Evolutionary conservation across 2,329 filamentous ascomycete species (phyloP).

Genomic region (Xylariaceae sp.): DNA sequence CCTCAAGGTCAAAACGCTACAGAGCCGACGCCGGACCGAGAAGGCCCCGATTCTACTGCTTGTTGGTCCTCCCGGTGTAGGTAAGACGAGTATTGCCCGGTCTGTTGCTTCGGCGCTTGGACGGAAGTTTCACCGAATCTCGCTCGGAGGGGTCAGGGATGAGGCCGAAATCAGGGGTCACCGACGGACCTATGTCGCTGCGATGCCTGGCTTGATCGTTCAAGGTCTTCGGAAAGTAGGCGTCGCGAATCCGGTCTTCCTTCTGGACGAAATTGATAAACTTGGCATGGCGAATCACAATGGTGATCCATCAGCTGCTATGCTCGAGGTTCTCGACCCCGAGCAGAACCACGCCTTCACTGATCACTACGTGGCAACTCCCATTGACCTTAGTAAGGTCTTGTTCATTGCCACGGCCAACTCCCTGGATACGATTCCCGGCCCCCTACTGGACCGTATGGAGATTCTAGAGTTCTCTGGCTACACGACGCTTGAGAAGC

Average conservation of each 20-base stretch:
- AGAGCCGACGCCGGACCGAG: slow-evolving; percentile 80
- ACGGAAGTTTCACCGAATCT: slow-evolving; percentile 94
- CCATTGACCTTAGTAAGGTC: slow-evolving; percentile 92
- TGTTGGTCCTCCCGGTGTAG: slow-evolving; percentile 87
- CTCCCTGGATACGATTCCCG: slow-evolving; percentile 85
- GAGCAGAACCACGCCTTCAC: slow-evolving; percentile 95
- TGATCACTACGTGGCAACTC: slow-evolving; percentile 94
- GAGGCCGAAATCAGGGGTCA: slow-evolving; percentile 97
- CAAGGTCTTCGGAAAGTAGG: slow-evolving; percentile 93
- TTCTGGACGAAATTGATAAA: slow-evolving; percentile 98
- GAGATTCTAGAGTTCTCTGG: slow-evolving; percentile 90
- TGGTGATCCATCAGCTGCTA: slow-evolving; percentile 91
- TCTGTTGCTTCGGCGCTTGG: slow-evolving; percentile 89
- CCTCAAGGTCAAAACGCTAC: slow-evolving; percentile 68
- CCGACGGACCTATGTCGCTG: slow-evolving; percentile 90
- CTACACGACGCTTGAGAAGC: slow-evolving; percentile 95
- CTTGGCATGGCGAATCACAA: slow-evolving; percentile 86
- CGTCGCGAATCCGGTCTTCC: slow-evolving; percentile 88
- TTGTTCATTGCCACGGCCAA: slow-evolving; percentile 98
- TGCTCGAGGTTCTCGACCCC: slow-evolving; percentile 95
- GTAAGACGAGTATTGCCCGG: slow-evolving; percentile 91
- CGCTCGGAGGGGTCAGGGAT: slow-evolving; percentile 88
- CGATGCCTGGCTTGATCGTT: slow-evolving; percentile 96
- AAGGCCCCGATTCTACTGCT: slow-evolving; percentile 94
- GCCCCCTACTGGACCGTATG: slow-evolving; percentile 94